Conservation (phyloP, 164 flowering plant species). For the Malania oleifera region DNA sequence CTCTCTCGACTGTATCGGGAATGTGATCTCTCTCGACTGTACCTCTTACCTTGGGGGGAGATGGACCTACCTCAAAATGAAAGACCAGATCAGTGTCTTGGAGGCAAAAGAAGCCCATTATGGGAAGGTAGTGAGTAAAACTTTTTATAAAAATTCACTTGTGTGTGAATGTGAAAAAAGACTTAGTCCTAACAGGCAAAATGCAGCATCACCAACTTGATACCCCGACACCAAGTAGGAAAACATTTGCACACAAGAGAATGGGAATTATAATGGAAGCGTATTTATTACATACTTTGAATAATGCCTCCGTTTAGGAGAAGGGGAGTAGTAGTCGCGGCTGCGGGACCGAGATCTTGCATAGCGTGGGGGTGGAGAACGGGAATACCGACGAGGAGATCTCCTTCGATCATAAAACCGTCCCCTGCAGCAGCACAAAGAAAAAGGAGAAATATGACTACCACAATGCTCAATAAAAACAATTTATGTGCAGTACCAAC, state of each 20-base stretch:
- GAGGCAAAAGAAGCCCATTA: not conserved
- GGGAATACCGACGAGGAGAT: slow-evolving; percentile 39
- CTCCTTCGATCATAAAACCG: slow-evolving; percentile 43
- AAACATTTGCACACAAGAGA: too few relatives aligned
- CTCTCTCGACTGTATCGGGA: slow-evolving; percentile 22
- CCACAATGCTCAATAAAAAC: too few relatives aligned
- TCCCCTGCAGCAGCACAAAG: slow-evolving; percentile 16
- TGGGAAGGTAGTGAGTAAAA: too few relatives aligned
- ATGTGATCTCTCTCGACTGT: slow-evolving; percentile 24
- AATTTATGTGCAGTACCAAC: too few relatives aligned
- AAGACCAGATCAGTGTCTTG: not conserved
- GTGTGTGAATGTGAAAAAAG: too few relatives aligned
- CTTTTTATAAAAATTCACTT: too few relatives aligned
- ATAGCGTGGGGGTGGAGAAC: slow-evolving; percentile 53
- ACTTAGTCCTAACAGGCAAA: too few relatives aligned
- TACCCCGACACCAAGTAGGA: too few relatives aligned
- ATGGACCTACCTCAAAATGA: slow-evolving; percentile 33
- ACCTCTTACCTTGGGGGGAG: slow-evolving; percentile 45
- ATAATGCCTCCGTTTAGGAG: slow-evolving; percentile 43
- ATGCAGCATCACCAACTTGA: too few relatives aligned
- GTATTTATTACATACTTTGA: slow-evolving; percentile 39
- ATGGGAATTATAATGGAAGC: not conserved
- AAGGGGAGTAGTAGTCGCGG: slow-evolving; percentile 53
- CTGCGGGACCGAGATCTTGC: slow-evolving; percentile 50
- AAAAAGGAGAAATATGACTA: too few relatives aligned